Evolutionary conservation across 345 rosid species (phyloP), one percentile per base, ranked within the genome.

Genomic region (Murraya paniculata): DNA sequence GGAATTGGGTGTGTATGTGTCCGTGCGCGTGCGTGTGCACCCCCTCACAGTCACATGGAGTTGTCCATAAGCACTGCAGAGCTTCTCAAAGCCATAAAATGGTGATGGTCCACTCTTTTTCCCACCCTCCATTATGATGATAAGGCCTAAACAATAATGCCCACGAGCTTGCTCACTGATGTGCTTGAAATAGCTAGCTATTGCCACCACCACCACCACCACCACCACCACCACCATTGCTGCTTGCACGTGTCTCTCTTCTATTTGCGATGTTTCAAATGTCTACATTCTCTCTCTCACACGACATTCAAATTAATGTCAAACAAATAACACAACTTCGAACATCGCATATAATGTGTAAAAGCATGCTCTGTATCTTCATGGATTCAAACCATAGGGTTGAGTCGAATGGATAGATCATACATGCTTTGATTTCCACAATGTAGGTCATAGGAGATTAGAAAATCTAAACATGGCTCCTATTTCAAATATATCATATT

Each of bases 101-200:
- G 45, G 72, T 50, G 60, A 64, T 22, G 56, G 56, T 36, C 62
- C 68, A 48, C 24, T 31, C 30, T 75, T 64, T 75, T 53, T 45
- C 31, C 35, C 18, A 65, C 64, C 55, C 5, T 35, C 72, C 64
- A 65, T 65, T 50, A 35, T 64, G 48, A 31, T 31, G 24, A 48
- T 45, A 45, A 27, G 13, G 39, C 78, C 13, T 14, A 31, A 6
- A 28, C 48, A 30, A 74, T 13, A 65, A 36, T 53, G 35, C 53
- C 36, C 55, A 66, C 72, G 9, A 4, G 9, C 57, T 62, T 10
- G 31, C 36, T 62, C 8, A 13, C 50, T 45, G 4, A 13, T 13
- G 13, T 13, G 50, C 50, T 45, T 45, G 50, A 13, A 13, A 45
- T 13, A 13, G 1, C 50, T 13, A 45, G 5, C 50, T 0, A 45